Evolutionary conservation across 768 basidiomycete genomes (phyloP).

Genomic region (Suillus variegatus): DNA sequence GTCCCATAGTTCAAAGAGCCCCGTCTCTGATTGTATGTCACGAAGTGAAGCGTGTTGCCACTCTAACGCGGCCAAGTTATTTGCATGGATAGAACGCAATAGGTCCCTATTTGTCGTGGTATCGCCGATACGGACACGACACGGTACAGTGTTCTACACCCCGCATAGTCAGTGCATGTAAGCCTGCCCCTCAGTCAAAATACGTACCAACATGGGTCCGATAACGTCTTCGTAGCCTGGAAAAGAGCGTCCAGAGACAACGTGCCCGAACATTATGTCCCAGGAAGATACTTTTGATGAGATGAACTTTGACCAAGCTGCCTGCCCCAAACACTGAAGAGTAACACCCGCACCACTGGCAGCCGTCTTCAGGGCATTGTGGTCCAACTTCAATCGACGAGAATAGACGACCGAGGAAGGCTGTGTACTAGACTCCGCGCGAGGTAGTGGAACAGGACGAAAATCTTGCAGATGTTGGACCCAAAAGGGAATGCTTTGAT

Average conservation of each 20-base stretch:
- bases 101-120: constrained; percentile 33
- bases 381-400: constrained; percentile 9
- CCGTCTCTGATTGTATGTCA: constrained; percentile 37
- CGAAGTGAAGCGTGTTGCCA: constrained; percentile 52
- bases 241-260: constrained; percentile 45
- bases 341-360: constrained; percentile 29
- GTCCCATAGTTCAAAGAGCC: constrained; percentile 37
- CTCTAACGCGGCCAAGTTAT: constrained; percentile 39
- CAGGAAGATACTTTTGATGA: constrained; percentile 19
- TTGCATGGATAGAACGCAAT: constrained; percentile 37
- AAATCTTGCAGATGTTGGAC: constrained; percentile 25
- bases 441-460: constrained; percentile 20
- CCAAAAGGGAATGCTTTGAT: constrained; percentile 42
- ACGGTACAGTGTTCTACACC: constrained; percentile 48
- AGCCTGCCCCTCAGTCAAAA: not conserved
- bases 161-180: not conserved
- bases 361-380: constrained; percentile 14
- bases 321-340: constrained; percentile 39
- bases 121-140: constrained; percentile 35
- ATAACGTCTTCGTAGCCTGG: constrained; percentile 44
- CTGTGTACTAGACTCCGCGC: constrained; percentile 10
- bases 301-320: constrained; percentile 31
- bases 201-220: constrained; percentile 47
- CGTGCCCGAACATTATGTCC: constrained; percentile 49
- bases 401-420: constrained; percentile 19